These are phyloP conservation scores for Aspergillaceae sp. DNA, from an alignment of 2,329 filamentous ascomycete species.

Conservation along the genomic window DNA sequence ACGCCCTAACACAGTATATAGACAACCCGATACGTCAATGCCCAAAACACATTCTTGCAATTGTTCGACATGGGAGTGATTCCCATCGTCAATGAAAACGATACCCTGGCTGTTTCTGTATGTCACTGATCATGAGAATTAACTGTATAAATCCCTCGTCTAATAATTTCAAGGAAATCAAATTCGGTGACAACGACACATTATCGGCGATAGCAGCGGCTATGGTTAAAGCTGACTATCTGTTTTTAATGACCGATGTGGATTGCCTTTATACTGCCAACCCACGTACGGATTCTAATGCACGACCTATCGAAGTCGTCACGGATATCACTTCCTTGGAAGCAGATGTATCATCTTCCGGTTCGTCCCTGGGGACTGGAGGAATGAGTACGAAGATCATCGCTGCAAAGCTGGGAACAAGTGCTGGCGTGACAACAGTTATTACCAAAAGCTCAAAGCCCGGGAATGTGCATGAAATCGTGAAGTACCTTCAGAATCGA, in stretches of 20 bases:
- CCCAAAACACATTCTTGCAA: slow-evolving; percentile 87
- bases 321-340: slow-evolving; percentile 75
- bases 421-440: slow-evolving; percentile 88
- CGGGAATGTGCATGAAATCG: slow-evolving; percentile 81
- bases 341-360: slow-evolving; percentile 84
- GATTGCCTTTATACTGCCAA: slow-evolving; percentile 97
- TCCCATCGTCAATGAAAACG: slow-evolving; percentile 97
- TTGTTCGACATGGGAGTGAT: slow-evolving; percentile 91
- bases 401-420: slow-evolving; percentile 82
- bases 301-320: slow-evolving; percentile 82
- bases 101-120: slow-evolving; percentile 81
- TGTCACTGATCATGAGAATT: slow-evolving; percentile 6
- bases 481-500: slow-evolving; percentile 65
- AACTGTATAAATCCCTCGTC: background rate
- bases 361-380: slow-evolving; percentile 81
- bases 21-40: slow-evolving; percentile 90
- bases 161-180: slow-evolving; percentile 60
- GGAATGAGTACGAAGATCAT: slow-evolving; percentile 98
- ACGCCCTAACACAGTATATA: slow-evolving; percentile 27
- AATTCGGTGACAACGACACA: slow-evolving; percentile 98
- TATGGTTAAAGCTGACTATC: slow-evolving; percentile 92
- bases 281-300: slow-evolving; percentile 74
- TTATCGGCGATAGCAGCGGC: slow-evolving; percentile 91
- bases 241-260: slow-evolving; percentile 98
- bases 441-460: slow-evolving; percentile 92